Base-by-base conservation (phyloP, 2,329 filamentous ascomycete species). In the Penicillium capsulatum region DNA sequence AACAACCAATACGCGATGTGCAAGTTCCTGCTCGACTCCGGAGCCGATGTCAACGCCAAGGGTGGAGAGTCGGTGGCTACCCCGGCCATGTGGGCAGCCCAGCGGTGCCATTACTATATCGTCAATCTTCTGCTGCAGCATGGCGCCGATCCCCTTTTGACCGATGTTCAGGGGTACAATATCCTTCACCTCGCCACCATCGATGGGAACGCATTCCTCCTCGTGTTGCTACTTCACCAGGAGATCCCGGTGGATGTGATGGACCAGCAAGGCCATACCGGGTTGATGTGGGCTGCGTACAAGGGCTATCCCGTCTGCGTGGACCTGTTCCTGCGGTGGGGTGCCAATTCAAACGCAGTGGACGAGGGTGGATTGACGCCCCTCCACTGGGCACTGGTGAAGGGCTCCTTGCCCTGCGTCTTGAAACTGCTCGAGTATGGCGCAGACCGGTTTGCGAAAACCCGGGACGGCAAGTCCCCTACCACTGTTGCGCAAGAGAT, bases 1-100 rank as follows among this genome's bases (percentile, higher is more conserved):
- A 98, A 98, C 71, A 97, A 97, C 61, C 92, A 96, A 64, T 94
- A 91, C 70, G 86, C 87, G 52, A 89, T 97, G 74, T 96, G 91
- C 77, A 91, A 92, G 66, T 96, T 94, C 67, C 81, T 98, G 31
- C 79, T 98, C 61, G 86, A 84, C 51, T 73, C 73, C 34, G 89
- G 89, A 59, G 92, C 90, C 59, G 85, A 94, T 61, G 84, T 97
- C 58, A 97, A 98, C 69, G 84, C 82, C 48, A 95, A 94, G 66
- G 92, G 94, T 65, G 92, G 92, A 65, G 91, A 97, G 60, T 95
- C 90, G 7, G 77, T 94, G 29, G 91, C 92, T 11, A 97, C 92
- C 30, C 86, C 92, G 11, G 81, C 94, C 1, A 89, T 97, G 69
- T 98, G 92, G 92, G 92, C 92, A 22, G 92, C 90, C 42, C 94